These are phyloP conservation scores for Colletotrichum orchidophilum DNA, from an alignment of 2,329 filamentous ascomycete species.

Conservation along the genomic window DNA sequence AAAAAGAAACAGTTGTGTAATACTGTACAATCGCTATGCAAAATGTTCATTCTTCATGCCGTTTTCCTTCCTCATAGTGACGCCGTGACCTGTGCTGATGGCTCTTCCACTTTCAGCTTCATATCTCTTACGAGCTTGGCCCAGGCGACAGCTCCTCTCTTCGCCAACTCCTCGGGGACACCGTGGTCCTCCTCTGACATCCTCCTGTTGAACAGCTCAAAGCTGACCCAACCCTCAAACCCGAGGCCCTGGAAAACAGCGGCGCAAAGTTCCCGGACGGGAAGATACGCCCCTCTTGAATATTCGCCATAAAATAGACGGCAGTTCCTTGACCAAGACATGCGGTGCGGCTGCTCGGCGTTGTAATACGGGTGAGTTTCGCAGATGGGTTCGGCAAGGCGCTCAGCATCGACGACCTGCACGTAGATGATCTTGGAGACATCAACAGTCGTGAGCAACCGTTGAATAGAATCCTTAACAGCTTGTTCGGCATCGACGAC, in stretches of 20 bases:
- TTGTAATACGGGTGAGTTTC: slow-evolving; percentile 51
- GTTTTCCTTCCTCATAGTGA: slow-evolving; percentile 41
- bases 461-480: slow-evolving; percentile 62
- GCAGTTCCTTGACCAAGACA: slow-evolving; percentile 84
- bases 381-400: slow-evolving; percentile 65
- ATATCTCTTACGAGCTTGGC: slow-evolving; percentile 53
- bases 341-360: slow-evolving; percentile 55
- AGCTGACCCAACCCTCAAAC: slow-evolving; percentile 75
- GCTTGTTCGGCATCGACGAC: slow-evolving; percentile 63
- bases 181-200: slow-evolving; percentile 60
- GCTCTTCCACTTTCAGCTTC: slow-evolving; percentile 39
- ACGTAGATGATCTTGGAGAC: slow-evolving; percentile 76
- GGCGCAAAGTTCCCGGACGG: slow-evolving; percentile 67
- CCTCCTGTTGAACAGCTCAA: slow-evolving; percentile 74
- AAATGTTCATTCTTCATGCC: not conserved
- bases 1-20: not conserved
- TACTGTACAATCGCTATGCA: slow-evolving; percentile 19
- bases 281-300: slow-evolving; percentile 72
- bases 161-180: slow-evolving; percentile 69
- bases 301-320: slow-evolving; percentile 66
- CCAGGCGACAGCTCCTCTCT: slow-evolving; percentile 61
- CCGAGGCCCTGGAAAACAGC: slow-evolving; percentile 72
- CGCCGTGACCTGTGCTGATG: slow-evolving; percentile 42
- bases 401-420: slow-evolving; percentile 80
- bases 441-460: slow-evolving; percentile 65